Conservation (phyloP, 1,284 basidiomycete genomes). For the Uromyces viciae-fabae region DNA sequence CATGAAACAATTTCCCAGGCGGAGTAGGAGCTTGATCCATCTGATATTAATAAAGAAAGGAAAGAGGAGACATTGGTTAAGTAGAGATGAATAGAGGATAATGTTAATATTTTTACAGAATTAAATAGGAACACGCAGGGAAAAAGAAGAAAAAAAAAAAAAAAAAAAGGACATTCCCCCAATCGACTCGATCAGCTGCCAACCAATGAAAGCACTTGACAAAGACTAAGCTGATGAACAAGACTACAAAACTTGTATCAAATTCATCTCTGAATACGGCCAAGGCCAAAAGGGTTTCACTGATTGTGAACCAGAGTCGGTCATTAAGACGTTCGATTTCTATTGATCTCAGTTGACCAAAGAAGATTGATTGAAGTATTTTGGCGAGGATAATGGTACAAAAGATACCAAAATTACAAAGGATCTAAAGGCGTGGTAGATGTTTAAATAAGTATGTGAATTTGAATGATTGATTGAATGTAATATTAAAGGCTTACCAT, state of each 20-base stretch:
- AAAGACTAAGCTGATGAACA: slow-evolving; percentile 87
- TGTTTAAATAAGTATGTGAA: background rate
- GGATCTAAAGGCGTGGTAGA: slow-evolving; percentile 61
- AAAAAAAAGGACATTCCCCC: slow-evolving; percentile 63
- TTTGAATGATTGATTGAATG: background rate
- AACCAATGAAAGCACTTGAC: slow-evolving; percentile 99
- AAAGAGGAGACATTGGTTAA: background rate
- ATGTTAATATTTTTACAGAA: background rate
- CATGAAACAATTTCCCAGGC: slow-evolving; percentile 74
- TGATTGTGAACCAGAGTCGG: slow-evolving; percentile 92
- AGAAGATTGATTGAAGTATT: slow-evolving; percentile 79
- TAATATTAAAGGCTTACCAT: slow-evolving; percentile 63
- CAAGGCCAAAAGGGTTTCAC: slow-evolving; percentile 88
- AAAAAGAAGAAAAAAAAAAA: background rate
- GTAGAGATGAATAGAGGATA: background rate
- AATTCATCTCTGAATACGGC: slow-evolving; percentile 77
- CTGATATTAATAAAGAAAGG: slow-evolving; percentile 57
- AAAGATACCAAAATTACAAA: slow-evolving; percentile 88
- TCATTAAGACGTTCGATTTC: slow-evolving; percentile 97
- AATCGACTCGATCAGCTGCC: slow-evolving; percentile 87
- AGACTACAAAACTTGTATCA: slow-evolving; percentile 78
- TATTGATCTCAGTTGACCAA: slow-evolving; percentile 77
- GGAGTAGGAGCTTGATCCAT: slow-evolving; percentile 94
- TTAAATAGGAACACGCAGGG: background rate
- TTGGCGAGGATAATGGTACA: slow-evolving; percentile 72